These are phyloP conservation scores for Sequoiadendron giganteum DNA, from an alignment of 75 land plant species.

Conservation along the genomic window DNA sequence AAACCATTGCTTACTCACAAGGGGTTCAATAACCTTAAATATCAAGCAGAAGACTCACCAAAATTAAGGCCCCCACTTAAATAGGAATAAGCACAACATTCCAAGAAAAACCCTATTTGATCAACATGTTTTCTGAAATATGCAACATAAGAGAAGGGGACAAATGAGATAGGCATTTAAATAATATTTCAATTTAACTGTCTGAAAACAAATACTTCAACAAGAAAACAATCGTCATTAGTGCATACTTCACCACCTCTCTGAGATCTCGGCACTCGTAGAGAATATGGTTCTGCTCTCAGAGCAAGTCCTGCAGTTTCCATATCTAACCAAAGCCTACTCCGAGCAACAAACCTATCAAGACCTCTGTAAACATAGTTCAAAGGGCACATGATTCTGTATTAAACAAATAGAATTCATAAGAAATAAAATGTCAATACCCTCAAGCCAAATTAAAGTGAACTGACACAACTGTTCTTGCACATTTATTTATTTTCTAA, in stretches of 20 bases:
- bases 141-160: neutral
- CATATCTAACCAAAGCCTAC: conserved; percentile 86
- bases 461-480: neutral
- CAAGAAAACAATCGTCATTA: neutral
- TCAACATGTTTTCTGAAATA: neutral
- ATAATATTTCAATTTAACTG: neutral
- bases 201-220: neutral
- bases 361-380: conserved; percentile 59
- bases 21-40: conserved; percentile 83
- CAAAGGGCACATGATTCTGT: neutral
- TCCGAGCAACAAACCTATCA: conserved; percentile 93
- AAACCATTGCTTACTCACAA: conserved; percentile 97
- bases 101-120: neutral
- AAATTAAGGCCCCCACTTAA: neutral
- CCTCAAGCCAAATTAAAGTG: neutral
- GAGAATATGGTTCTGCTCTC: conserved; percentile 72
- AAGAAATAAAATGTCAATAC: neutral
- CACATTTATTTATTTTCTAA: neutral
- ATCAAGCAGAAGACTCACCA: neutral
- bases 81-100: conserved; percentile 3
- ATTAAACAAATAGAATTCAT: neutral
- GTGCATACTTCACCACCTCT: conserved; percentile 92
- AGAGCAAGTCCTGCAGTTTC: conserved; percentile 81
- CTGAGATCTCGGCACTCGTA: conserved; percentile 93
- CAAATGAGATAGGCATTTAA: neutral